Evolutionary conservation across 441 rosid genomes (phyloP).

Genomic region (Gossypium aridum): DNA sequence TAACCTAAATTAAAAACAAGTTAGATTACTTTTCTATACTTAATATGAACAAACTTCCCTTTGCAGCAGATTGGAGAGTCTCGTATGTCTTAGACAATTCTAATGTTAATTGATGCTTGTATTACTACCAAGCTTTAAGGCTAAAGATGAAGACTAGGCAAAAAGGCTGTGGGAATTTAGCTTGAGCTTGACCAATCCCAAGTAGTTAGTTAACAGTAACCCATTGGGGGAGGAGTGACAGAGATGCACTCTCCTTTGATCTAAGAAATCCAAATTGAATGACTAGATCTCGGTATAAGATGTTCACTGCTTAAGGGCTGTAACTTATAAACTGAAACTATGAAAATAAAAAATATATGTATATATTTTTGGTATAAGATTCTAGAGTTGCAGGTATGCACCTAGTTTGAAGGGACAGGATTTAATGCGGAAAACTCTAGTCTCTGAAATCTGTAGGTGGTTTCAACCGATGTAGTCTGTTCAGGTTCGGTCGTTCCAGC

Average conservation of each 20-base stretch:
- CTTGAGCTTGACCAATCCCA: conserved; percentile 23
- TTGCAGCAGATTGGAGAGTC: neutral
- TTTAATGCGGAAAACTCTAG: too few species aligned
- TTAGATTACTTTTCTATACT: neutral
- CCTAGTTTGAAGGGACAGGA: too few species aligned
- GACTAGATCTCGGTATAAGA: neutral
- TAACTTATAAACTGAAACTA: too few species aligned
- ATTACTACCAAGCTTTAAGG: conserved; percentile 10
- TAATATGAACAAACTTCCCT: neutral
- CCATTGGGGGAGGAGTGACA: neutral
- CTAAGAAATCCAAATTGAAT: neutral
- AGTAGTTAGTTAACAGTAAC: neutral
- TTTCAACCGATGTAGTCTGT: too few species aligned
- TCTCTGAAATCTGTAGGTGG: too few species aligned
- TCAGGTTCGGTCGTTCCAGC: too few species aligned
- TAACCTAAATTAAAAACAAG: neutral
- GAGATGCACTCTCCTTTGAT: neutral
- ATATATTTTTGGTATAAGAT: too few species aligned
- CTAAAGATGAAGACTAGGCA: conserved; percentile 37
- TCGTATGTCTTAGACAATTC: too few species aligned
- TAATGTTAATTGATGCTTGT: too few species aligned
- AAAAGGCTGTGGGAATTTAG: conserved; percentile 54
- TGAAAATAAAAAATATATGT: too few species aligned
- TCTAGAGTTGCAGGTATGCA: too few species aligned
- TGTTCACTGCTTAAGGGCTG: neutral